Evolutionary conservation across 495 filamentous ascomycete genomes (phyloP), one percentile per base, ranked within the genome.

Genomic region (Hypoxylon fuscum): DNA sequence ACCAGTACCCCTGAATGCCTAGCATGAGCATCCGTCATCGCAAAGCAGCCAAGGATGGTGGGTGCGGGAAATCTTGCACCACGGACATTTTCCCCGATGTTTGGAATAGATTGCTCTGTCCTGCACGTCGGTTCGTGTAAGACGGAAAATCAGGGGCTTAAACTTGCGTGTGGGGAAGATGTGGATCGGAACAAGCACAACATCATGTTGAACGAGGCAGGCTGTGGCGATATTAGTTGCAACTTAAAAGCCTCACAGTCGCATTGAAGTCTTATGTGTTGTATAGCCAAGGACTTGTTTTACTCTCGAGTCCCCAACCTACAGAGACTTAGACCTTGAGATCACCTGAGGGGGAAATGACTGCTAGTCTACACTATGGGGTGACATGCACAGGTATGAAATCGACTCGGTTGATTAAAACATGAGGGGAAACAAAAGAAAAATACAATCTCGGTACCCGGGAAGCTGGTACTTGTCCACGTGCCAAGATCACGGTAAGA

Each of bases 391-490:
- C 15, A 15, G 15, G 8, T 40, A 15, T 40, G 37, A 15, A 27
- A 0, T 40, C 14, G 14, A 40, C 37, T 6, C 37, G 15, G 15
- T 15, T 15, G 15, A 40, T 40, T 1, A 40, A 37, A 37, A 6
- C 6, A 37, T 2, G 34, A 8, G 34, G 34, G 34, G 12, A 37
- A 14, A 14, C 10, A 10, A 37, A 37, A 15, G 6, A 18, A 40
- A 17, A 22, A 17, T 37, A 35, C 45, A 17, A 51, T 40, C 46
- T 66, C 66, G 66, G 69, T 64, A 58, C 64, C 62, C 66, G 69
- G 66, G 58, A 69, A 56, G 49, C 55, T 55, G 47, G 55, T 62
- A 55, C 44, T 67, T 63, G 54, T 43, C 49, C 49, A 59, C 54
- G 59, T 55, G 54, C 54, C 59, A 64, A 50, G 49, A 25, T 32